phyloP scores from a whole-genome alignment of 2,329 filamentous ascomycete genomes.

The Paecilomyces variotii region DNA sequence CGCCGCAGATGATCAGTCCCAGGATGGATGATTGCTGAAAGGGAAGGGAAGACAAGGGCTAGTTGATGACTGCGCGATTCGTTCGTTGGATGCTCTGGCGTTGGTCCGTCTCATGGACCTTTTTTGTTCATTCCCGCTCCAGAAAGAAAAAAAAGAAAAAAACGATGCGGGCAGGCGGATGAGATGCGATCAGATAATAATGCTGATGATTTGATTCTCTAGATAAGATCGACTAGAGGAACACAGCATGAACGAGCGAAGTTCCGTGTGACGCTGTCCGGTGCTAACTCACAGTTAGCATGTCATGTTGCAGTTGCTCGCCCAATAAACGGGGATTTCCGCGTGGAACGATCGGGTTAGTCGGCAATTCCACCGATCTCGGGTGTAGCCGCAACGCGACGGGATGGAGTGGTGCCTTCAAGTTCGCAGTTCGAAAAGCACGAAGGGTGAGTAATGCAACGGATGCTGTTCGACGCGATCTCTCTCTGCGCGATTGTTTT shows the following conservation, averaged over 20 bases:
- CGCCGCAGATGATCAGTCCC: neutral
- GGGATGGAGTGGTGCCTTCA: neutral
- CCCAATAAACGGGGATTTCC: neutral
- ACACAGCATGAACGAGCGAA: neutral
- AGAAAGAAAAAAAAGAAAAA: too few species aligned
- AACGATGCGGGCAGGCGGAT: neutral
- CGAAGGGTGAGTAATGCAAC: too few species aligned
- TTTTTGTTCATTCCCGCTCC: neutral
- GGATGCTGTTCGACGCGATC: too few species aligned
- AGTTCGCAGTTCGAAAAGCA: too few species aligned
- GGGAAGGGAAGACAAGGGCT: slow-evolving; percentile 3
- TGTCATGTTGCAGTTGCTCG: neutral
- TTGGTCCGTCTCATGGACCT: neutral
- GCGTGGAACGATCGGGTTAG: neutral
- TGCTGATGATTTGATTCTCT: slow-evolving; percentile 12
- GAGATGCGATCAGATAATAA: slow-evolving; percentile 7
- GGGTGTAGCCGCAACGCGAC: neutral
- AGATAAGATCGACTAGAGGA: slow-evolving; percentile 11
- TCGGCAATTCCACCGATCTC: neutral
- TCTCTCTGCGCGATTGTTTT: too few species aligned
- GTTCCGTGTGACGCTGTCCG: neutral
- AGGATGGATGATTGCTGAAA: neutral
- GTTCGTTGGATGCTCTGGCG: neutral
- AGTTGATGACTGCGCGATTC: neutral
- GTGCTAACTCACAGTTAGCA: neutral